A percentile compares a stretch with the other conserved stretches of the same genome.
These are phyloP conservation scores for Apophysomyces trapeziformis DNA, from an alignment of 371 early-diverging fungal genomes.

Conservation along the genomic window DNA sequence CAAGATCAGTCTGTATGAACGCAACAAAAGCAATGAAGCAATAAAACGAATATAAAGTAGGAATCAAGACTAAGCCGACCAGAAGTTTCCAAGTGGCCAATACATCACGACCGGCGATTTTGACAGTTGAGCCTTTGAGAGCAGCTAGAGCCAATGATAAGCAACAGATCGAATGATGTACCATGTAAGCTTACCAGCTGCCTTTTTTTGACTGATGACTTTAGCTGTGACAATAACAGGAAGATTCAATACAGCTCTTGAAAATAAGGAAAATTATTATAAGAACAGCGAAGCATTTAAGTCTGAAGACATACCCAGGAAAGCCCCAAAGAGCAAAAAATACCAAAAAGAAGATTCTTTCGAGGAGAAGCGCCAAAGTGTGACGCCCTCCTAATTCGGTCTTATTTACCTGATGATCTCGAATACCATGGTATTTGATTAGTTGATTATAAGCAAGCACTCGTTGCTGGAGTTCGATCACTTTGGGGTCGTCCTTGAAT, in stretches of 20 bases:
- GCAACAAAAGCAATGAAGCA: conserved; percentile 51
- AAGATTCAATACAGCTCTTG: conserved; percentile 68
- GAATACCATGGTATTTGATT: conserved; percentile 84
- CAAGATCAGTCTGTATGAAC: conserved; percentile 31
- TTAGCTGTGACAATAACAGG: conserved; percentile 73
- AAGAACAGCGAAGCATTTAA: conserved; percentile 1
- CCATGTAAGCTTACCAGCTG: conserved; percentile 47
- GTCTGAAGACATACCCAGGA: conserved; percentile 69
- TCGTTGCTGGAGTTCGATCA: conserved; percentile 65
- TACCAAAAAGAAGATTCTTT: conserved; percentile 63
- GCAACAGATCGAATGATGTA: background rate
- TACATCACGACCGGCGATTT: conserved; percentile 89
- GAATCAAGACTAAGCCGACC: conserved; percentile 72
- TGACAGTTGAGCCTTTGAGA: conserved; percentile 82
- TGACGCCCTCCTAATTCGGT: conserved; percentile 64
- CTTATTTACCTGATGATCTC: conserved; percentile 90
- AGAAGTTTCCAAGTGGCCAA: conserved; percentile 92
- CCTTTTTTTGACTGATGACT: conserved; percentile 71
- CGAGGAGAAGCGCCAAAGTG: conserved; percentile 65
- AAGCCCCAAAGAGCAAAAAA: conserved; percentile 71
- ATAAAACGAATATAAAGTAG: conserved; percentile 72
- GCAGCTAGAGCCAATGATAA: conserved; percentile 61
- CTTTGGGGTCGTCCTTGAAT: conserved; percentile 75
- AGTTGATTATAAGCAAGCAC: conserved; percentile 85
- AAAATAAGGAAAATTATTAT: conserved; percentile 4